Evolutionary conservation across 441 rosid genomes (phyloP).

Genomic region (Euphorbia schlechtendalii): DNA sequence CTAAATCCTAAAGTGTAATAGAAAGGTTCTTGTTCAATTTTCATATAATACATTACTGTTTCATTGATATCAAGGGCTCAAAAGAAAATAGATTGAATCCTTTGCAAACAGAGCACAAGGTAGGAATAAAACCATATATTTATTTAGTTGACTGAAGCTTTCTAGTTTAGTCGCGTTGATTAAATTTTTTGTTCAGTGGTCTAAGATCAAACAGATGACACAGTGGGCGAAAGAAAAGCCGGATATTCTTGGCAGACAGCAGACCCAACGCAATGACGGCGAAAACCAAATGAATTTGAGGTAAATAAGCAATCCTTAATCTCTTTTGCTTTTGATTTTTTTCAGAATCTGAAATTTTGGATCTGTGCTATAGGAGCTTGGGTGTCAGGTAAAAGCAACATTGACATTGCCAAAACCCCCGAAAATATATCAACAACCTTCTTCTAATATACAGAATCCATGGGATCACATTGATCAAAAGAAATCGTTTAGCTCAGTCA

Average conservation of each 20-base stretch:
- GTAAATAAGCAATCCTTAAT: constrained; percentile 29
- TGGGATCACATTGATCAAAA: constrained; percentile 15
- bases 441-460: constrained; percentile 18
- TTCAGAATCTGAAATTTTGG: neutral
- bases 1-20: constrained; percentile 3
- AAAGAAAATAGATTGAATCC: constrained; percentile 75
- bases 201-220: constrained; percentile 29
- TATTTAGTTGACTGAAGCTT: neutral
- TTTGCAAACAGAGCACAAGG: constrained; percentile 61
- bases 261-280: constrained; percentile 26
- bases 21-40: too few relatives aligned
- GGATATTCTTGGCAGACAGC: constrained; percentile 25
- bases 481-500: constrained; percentile 13
- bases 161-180: neutral
- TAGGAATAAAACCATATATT: constrained; percentile 21
- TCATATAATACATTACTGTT: constrained; percentile 24
- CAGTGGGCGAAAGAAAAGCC: constrained; percentile 29
- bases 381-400: constrained; percentile 32
- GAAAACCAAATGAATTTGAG: constrained; percentile 33
- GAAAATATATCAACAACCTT: constrained; percentile 11
- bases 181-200: neutral
- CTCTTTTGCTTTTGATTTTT: neutral
- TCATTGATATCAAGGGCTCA: constrained; percentile 55
- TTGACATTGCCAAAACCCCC: constrained; percentile 1
- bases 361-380: constrained; percentile 35